A percentile compares a stretch with the other conserved stretches of the same genome.
Conservation (phyloP, 768 basidiomycete species). For the Candolleomyces eurysporus region DNA sequence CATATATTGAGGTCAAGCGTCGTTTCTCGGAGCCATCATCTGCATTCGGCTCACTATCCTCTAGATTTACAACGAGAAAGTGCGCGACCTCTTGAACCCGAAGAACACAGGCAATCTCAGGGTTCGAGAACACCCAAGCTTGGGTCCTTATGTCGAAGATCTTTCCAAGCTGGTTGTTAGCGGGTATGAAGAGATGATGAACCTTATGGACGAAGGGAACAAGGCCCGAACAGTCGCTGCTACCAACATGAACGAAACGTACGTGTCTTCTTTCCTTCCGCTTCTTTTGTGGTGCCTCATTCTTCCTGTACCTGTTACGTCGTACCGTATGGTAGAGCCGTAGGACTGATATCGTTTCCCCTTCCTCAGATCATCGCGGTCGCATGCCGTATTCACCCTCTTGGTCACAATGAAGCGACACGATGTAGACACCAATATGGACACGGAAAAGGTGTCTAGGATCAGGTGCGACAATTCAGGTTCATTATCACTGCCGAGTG, state of each 20-base stretch:
- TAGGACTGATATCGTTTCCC: not conserved
- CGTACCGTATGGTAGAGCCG: not conserved
- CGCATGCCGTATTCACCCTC: constrained; percentile 97
- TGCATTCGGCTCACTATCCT: not conserved
- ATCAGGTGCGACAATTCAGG: constrained; percentile 59
- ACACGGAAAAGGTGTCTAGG: constrained; percentile 98
- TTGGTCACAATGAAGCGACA: constrained; percentile 90
- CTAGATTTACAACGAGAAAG: constrained; percentile 96
- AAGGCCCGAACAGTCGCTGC: constrained; percentile 98
- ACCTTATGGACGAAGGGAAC: constrained; percentile 99
- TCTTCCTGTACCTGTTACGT: constrained; percentile 8
- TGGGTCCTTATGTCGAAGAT: constrained; percentile 99
- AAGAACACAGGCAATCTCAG: constrained; percentile 95
- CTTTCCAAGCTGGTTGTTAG: constrained; percentile 90
- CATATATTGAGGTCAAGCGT: constrained; percentile 81
- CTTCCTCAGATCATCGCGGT: constrained; percentile 77
- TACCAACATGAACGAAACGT: constrained; percentile 99
- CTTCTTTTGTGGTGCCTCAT: not conserved
- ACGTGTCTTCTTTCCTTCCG: constrained; percentile 25
- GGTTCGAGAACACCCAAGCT: constrained; percentile 94
- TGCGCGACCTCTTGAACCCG: constrained; percentile 94
- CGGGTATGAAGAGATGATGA: constrained; percentile 96
- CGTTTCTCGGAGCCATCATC: not conserved
- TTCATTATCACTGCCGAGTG: constrained; percentile 6
- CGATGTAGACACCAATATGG: constrained; percentile 80